Percentiles rank a stretch among this genome's conserved stretches.
phyloP scores from a whole-genome alignment of 306 rosid species.

The Castanospermum australe region DNA sequence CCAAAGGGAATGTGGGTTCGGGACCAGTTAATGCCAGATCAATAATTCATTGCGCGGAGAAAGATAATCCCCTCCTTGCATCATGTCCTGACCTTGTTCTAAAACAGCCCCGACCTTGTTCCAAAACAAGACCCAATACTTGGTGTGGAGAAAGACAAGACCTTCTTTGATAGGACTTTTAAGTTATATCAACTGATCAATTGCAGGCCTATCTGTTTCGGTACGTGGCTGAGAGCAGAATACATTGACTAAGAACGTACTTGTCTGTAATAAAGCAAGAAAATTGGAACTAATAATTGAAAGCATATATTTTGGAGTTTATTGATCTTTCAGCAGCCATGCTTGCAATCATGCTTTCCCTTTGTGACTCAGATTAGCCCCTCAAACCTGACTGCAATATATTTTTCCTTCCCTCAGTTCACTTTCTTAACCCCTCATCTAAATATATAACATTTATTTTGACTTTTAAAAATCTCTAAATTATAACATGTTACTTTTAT shows the following conservation, averaged over 20 bases:
- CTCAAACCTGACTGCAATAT: no score
- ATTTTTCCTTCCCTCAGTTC: no score
- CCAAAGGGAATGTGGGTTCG: neutral
- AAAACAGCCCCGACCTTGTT: no score
- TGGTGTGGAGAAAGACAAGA: neutral
- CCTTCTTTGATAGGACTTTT: neutral
- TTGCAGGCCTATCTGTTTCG: neutral
- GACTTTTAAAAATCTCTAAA: no score
- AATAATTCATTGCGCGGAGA: no score
- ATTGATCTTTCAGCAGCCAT: neutral
- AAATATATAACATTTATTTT: no score
- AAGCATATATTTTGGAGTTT: neutral
- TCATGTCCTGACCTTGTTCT: neutral
- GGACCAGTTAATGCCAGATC: no score
- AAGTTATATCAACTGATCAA: neutral
- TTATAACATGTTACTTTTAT: no score
- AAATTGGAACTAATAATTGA: constrained; percentile 8
- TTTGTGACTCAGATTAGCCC: neutral
- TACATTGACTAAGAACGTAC: constrained; percentile 3
- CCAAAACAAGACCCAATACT: no score
- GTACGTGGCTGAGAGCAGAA: neutral
- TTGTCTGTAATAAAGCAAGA: neutral
- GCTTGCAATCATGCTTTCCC: neutral
- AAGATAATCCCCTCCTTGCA: neutral
- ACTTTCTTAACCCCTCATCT: no score